A percentile compares a stretch with the other conserved stretches of the same genome.
Conservation (phyloP, 139 green algal species). For the Closterium sp. region DNA sequence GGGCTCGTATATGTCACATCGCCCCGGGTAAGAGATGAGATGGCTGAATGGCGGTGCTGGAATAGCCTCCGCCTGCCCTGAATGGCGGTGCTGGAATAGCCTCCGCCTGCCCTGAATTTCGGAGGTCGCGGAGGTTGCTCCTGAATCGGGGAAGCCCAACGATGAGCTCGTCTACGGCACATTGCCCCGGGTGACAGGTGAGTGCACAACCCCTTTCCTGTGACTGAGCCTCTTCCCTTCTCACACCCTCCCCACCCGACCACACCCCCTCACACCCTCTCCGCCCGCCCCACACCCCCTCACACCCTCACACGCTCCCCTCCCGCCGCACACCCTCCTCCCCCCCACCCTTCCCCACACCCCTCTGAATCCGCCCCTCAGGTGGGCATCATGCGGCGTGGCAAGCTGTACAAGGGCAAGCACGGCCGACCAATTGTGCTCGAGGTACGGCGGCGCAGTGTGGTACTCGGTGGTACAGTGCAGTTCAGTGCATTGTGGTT, state of each 20-base stretch:
- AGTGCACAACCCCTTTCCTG: too few species aligned
- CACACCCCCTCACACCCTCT: too few species aligned
- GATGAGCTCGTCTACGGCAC: background rate
- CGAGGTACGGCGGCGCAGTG: background rate
- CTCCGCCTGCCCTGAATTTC: too few species aligned
- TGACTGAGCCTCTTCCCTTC: too few species aligned
- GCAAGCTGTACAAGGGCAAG: background rate
- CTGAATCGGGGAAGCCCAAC: background rate
- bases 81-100: too few species aligned
- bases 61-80: too few species aligned
- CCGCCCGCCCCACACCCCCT: too few species aligned
- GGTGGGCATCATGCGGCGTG: background rate
- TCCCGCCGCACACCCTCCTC: too few species aligned
- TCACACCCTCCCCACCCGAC: too few species aligned
- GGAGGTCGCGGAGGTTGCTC: background rate
- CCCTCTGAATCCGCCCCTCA: background rate
- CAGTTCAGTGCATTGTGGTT: background rate
- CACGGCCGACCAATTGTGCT: background rate
- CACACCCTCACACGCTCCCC: too few species aligned
- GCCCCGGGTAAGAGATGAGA: background rate
- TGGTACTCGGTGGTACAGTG: too few species aligned
- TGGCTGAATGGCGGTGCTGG: too few species aligned
- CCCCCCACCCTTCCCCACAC: background rate
- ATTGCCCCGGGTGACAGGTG: background rate
- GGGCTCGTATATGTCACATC: background rate